Evolutionary conservation across 495 filamentous ascomycete species (phyloP), one percentile per base, ranked within the genome.

Genomic region (Penicillium tannophilum): DNA sequence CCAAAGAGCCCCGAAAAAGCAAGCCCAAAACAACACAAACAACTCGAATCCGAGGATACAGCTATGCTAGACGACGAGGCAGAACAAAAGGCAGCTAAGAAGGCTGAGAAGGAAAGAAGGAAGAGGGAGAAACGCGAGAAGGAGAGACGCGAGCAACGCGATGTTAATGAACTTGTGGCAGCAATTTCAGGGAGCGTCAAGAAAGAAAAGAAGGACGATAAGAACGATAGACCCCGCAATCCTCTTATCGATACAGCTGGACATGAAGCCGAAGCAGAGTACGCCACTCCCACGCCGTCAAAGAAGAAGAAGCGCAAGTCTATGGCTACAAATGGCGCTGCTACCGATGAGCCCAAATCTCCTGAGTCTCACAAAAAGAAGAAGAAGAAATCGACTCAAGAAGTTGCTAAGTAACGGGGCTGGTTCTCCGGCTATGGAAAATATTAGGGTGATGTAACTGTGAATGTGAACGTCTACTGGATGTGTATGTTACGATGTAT

Each of bases 301-400:
- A 41, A 59, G 26, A 59, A 59, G 42, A 62, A 56, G 43, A 52
- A 39, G 6, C 52, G 56, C 55, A 60, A 62, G 33, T 31, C 43
- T 30, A 48, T 26, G 11, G 26, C 6, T 45, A n/a, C 11, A 2
- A 26, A 14, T 30, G 20, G 16, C 8, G n/a, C 50, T 23, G 39
- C 35, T 17, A 2, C 16, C 20, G 55, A 47, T 6, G 16, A 23
- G 17, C 12, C 6, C 3, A 43, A 45, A 11, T n/a, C 31, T 28
- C 2, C 48, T 30, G 35, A 28, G 28, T 57, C 53, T 20, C 56
- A 52, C 24, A 57, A 62, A 47, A 52, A 59, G 31, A 51, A 30
- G 19, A 55, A 56, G 48, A 35, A 35, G 14, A 47, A 47, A 47
- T 47, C 44, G 11, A 31, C n/a, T 12, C 23, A 47, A 26, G 45